A percentile compares a stretch with the other conserved stretches of the same genome.
Evolutionary conservation across 139 green algal species (phyloP).

Genomic region (Eudorina sp.): DNA sequence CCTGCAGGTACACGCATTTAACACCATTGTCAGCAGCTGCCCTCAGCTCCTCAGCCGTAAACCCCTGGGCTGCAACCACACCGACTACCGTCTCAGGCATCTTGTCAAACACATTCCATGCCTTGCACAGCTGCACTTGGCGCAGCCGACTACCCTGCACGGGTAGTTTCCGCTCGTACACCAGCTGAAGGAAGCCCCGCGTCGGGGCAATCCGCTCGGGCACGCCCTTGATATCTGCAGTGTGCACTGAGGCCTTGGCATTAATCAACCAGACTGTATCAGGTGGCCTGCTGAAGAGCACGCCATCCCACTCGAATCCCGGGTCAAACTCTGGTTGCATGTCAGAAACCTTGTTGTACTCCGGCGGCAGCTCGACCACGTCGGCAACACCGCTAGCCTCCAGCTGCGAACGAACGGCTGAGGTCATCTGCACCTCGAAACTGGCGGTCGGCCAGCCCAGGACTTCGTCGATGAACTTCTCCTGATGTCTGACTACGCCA

Average conservation of each 20-base stretch:
- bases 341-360: background rate
- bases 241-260: background rate
- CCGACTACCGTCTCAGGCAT: background rate
- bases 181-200: background rate
- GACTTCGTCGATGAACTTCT: background rate
- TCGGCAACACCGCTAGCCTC: background rate
- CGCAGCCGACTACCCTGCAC: background rate
- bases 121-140: background rate
- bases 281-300: background rate
- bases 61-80: background rate
- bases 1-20: background rate
- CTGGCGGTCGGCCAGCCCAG: background rate
- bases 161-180: background rate
- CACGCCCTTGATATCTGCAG: background rate
- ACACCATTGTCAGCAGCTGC: background rate
- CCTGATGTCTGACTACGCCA: background rate
- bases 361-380: background rate
- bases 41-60: background rate
- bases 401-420: background rate
- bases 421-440: background rate
- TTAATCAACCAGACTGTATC: background rate
- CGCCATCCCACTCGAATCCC: background rate
- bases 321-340: background rate
- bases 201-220: background rate
- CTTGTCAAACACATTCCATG: background rate